Conservation (phyloP, 73 alveolate genomes). For the Durusdinium trenchii region DNA sequence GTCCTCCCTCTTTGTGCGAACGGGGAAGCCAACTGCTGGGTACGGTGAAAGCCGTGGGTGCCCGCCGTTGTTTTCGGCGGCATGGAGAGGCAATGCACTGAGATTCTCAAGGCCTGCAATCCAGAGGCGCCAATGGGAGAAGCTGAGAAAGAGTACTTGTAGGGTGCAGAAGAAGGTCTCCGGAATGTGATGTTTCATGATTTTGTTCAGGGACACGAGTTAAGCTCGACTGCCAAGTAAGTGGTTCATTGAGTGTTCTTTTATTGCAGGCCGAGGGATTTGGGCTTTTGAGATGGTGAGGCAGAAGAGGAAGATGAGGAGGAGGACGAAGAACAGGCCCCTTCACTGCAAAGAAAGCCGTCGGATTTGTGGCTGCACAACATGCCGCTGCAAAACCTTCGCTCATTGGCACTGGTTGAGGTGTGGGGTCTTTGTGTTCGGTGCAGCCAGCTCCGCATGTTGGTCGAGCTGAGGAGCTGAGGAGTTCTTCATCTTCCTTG, state of each 20-base stretch:
- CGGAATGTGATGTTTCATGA: not conserved
- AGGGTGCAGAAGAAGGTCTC: not conserved
- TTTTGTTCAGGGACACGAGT: not conserved
- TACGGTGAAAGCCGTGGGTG: no score
- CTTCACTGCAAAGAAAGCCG: not conserved
- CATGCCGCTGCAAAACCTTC: not conserved
- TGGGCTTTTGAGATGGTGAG: not conserved
- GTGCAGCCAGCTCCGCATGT: not conserved
- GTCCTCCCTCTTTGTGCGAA: no score
- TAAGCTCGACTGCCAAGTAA: not conserved
- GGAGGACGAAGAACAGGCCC: constrained; percentile 77
- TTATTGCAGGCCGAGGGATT: not conserved
- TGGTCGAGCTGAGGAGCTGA: no score
- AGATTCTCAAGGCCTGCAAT: constrained; percentile 56
- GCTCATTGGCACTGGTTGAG: not conserved
- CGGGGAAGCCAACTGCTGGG: no score
- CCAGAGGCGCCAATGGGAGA: constrained; percentile 21
- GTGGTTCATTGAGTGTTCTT: not conserved
- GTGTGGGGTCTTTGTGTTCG: not conserved
- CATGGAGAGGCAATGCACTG: constrained; percentile 49
- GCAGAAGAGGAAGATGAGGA: constrained; percentile 69
- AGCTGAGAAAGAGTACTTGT: not conserved
- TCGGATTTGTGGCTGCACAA: not conserved
- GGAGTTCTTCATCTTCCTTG: no score
- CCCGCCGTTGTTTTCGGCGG: not conserved